A percentile compares a stretch with the other conserved stretches of the same genome.
Conservation (phyloP, 2,329 filamentous ascomycete genomes). For the Trichoderma koningii region DNA sequence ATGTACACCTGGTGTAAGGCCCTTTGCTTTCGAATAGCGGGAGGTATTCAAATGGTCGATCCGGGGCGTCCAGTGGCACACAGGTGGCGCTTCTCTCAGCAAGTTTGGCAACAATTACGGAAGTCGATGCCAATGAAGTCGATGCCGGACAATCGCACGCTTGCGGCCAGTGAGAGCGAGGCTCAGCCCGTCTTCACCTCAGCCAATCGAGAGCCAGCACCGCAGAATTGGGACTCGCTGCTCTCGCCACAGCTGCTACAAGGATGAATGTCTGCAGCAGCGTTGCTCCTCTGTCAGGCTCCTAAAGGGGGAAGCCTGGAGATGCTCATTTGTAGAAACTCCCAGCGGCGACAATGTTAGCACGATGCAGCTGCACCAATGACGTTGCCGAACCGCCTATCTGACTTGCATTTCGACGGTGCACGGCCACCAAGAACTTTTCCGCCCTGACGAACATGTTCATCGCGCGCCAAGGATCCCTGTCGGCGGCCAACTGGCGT, state of each 20-base stretch:
- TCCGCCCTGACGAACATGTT: conserved; percentile 1
- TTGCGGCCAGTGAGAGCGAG: background rate
- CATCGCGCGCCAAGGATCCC: conserved; percentile 5
- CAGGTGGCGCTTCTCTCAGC: background rate
- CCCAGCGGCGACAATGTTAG: background rate
- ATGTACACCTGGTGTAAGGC: too few relatives aligned
- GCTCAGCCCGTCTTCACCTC: background rate
- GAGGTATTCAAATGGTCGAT: background rate
- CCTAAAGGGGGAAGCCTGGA: conserved; percentile 9
- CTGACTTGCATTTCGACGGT: conserved; percentile 19
- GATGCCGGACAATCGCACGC: background rate
- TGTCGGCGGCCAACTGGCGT: background rate
- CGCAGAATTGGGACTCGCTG: background rate
- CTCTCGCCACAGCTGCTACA: conserved; percentile 5
- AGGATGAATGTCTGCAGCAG: background rate
- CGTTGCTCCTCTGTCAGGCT: background rate
- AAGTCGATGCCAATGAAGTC: background rate
- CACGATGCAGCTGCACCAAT: conserved; percentile 25
- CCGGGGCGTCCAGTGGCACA: conserved; percentile 1
- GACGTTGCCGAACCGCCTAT: background rate
- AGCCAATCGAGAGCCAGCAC: background rate
- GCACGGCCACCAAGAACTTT: conserved; percentile 7
- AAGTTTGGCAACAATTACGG: background rate
- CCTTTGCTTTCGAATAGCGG: background rate
- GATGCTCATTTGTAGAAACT: conserved; percentile 13